phyloP scores from a whole-genome alignment of 192 early-diverging fungal species.

The Kappamyces sp. region DNA sequence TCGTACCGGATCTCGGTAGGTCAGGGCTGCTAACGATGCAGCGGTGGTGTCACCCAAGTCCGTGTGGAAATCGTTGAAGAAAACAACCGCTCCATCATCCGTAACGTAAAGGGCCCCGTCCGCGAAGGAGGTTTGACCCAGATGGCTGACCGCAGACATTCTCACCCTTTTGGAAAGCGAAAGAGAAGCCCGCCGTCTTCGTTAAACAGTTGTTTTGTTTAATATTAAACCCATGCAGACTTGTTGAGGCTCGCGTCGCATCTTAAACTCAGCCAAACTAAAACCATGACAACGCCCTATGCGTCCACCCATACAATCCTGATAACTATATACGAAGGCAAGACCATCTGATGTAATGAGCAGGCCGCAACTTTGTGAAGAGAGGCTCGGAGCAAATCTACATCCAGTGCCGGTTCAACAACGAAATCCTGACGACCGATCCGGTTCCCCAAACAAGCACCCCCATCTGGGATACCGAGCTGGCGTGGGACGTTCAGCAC shows the following conservation, averaged over 20 bases:
- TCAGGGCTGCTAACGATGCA: slow-evolving; percentile 17
- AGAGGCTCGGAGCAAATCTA: slow-evolving; percentile 32
- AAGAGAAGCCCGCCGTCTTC: slow-evolving; percentile 98
- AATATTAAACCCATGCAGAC: background rate
- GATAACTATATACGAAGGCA: slow-evolving; percentile 41
- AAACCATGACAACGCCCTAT: slow-evolving; percentile 10
- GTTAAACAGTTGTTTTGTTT: slow-evolving; percentile 60
- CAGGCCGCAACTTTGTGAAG: slow-evolving; percentile 29
- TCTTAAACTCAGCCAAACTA: slow-evolving; percentile 4
- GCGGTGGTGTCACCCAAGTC: slow-evolving; percentile 98
- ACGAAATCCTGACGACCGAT: slow-evolving; percentile 54
- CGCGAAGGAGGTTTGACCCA: slow-evolving; percentile 69
- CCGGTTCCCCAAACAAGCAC: slow-evolving; percentile 32
- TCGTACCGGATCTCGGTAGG: slow-evolving; percentile 93
- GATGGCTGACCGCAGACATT: slow-evolving; percentile 69
- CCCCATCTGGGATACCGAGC: slow-evolving; percentile 57
- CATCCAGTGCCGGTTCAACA: slow-evolving; percentile 59
- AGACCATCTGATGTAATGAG: background rate
- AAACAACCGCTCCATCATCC: slow-evolving; percentile 90
- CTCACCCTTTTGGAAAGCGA: slow-evolving; percentile 97
- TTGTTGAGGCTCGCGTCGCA: slow-evolving; percentile 1
- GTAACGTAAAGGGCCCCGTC: slow-evolving; percentile 99
- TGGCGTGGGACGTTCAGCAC: slow-evolving; percentile 48
- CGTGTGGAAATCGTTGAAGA: slow-evolving; percentile 99
- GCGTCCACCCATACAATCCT: slow-evolving; percentile 24